phyloP scores from a whole-genome alignment of 441 rosid species.

The Isatis lusitanica region DNA sequence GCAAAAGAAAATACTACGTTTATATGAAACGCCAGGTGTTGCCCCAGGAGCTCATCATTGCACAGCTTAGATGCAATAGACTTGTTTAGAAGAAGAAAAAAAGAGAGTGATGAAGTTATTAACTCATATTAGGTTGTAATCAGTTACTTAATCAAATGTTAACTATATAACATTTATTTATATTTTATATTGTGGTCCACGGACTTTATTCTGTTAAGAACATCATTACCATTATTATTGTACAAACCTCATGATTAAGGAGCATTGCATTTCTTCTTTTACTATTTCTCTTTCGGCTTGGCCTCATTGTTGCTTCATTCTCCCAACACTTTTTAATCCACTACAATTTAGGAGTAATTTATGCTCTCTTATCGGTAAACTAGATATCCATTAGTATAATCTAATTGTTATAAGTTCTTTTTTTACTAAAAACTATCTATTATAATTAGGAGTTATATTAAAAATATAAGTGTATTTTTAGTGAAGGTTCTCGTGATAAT shows the following conservation, averaged over 20 bases:
- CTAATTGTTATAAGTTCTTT: neutral
- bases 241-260: conserved; percentile 35
- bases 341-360: neutral
- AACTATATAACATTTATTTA: conserved; percentile 7
- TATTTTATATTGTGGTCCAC: conserved; percentile 26
- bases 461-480: neutral
- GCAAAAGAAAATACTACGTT: neutral
- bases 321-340: conserved; percentile 12
- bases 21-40: conserved; percentile 10
- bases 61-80: conserved; percentile 1
- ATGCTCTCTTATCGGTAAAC: conserved; percentile 13
- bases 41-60: conserved; percentile 21
- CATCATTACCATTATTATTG: conserved; percentile 37
- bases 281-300: conserved; percentile 33
- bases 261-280: conserved; percentile 31
- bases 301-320: conserved; percentile 21
- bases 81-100: neutral
- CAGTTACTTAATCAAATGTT: conserved; percentile 25
- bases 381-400: neutral
- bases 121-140: conserved; percentile 33
- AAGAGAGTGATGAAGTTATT: neutral
- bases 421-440: neutral
- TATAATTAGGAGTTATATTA: neutral
- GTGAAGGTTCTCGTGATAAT: no score
- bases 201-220: conserved; percentile 23